phyloP scores from a whole-genome alignment of 495 filamentous ascomycete species.

The Penicillium daleae region DNA sequence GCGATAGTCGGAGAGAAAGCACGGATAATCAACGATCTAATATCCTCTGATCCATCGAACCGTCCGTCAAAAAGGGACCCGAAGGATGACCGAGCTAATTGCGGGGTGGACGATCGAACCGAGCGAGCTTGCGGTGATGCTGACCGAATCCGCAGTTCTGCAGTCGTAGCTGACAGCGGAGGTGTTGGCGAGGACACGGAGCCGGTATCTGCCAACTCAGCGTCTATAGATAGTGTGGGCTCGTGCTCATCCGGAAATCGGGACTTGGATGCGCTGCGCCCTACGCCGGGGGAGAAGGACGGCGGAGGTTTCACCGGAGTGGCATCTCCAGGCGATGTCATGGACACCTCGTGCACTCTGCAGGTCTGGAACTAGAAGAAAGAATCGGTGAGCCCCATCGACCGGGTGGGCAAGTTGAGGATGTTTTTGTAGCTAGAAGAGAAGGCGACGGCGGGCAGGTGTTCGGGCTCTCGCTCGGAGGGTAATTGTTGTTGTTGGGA shows the following conservation, averaged over 20 bases:
- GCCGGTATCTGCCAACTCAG: constrained; percentile 53
- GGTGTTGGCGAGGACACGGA: constrained; percentile 55
- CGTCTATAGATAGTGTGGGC: constrained; percentile 46
- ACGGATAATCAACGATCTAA: constrained; percentile 73
- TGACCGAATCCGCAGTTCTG: constrained; percentile 45
- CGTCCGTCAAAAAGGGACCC: constrained; percentile 52
- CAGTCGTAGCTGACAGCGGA: constrained; percentile 38
- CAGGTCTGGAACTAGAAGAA: constrained; percentile 17
- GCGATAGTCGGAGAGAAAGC: constrained; percentile 88
- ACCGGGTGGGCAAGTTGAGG: constrained; percentile 21
- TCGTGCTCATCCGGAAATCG: constrained; percentile 48
- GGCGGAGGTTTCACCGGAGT: constrained; percentile 63
- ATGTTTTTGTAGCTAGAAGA: background rate
- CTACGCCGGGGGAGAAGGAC: constrained; percentile 57
- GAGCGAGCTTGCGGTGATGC: constrained; percentile 60
- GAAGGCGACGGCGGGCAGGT: constrained; percentile 17
- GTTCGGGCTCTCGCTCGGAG: constrained; percentile 15
- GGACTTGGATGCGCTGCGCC: constrained; percentile 56
- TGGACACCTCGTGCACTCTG: constrained; percentile 49
- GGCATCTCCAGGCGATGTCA: constrained; percentile 66
- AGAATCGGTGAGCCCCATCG: constrained; percentile 40
- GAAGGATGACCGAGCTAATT: constrained; percentile 60
- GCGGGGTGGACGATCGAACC: constrained; percentile 62
- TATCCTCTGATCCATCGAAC: constrained; percentile 60
- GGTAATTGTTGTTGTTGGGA: constrained; percentile 32